Conservation (phyloP, 108 stramenopile species). For the Conticribra weissflogii region DNA sequence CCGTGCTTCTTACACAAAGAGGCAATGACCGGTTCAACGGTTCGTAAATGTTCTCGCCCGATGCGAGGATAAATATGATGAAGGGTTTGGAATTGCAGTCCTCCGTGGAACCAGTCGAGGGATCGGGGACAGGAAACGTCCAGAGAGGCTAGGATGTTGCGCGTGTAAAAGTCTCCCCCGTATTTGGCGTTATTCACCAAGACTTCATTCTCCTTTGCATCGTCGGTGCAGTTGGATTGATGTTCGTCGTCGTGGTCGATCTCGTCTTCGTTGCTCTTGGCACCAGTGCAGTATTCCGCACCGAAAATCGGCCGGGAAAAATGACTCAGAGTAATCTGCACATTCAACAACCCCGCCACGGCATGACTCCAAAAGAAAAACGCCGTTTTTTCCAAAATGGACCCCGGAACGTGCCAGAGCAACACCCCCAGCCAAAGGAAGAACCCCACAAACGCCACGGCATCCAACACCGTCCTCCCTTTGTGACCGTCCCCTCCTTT, state of each 20-base stretch:
- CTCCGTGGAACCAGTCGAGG: constrained; percentile 94
- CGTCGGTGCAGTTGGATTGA: too few relatives aligned
- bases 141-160: constrained; percentile 72
- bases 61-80: constrained; percentile 93
- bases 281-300: too few relatives aligned
- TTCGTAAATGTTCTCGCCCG: constrained; percentile 86
- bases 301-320: constrained; percentile 70
- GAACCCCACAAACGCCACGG: constrained; percentile 63
- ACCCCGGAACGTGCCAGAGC: constrained; percentile 48
- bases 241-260: constrained; percentile 26
- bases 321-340: constrained; percentile 85
- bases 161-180: constrained; percentile 52
- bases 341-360: constrained; percentile 83
- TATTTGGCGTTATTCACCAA: too few relatives aligned
- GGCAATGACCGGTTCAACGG: constrained; percentile 59
- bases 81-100: constrained; percentile 91
- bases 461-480: constrained; percentile 54
- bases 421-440: constrained; percentile 58
- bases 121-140: constrained; percentile 81
- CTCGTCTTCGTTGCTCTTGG: too few relatives aligned
- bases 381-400: constrained; percentile 49
- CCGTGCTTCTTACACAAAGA: constrained; percentile 79
- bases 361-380: constrained; percentile 82
- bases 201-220: too few relatives aligned
- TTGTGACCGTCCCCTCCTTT: constrained; percentile 36